Evolutionary conservation across 1,139 yeast genomes (phyloP), one percentile per base, ranked within the genome.

Genomic region (Suhomyces anneliseae): DNA sequence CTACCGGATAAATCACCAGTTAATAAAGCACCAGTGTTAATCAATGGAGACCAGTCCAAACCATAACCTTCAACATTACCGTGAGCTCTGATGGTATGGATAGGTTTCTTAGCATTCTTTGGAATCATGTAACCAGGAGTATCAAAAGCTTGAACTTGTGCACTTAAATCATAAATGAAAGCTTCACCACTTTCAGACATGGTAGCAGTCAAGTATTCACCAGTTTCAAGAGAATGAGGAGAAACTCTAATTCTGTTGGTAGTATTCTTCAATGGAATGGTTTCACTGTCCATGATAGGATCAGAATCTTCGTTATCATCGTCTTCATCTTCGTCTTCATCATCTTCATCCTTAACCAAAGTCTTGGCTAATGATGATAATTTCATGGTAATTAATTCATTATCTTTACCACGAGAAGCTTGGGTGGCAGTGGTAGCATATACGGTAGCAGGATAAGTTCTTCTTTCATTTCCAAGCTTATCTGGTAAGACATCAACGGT

Each of bases 21-120:
- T 51, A 93, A 74, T 51, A 93, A 72, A 3, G 93, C 81, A 27
- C 98, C 98, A 8, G 90, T 82, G 53, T 78, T 79, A 53, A 85
- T 79, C 53, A 86, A 70, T 33, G 97, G 96, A 3, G 97, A 89
- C 99, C 99, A 93, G 68, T 92, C 99, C 45, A 95, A 68, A 19
- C 97, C 99, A 62, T 90, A 93, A 29, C 99, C 99, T 72, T 93
- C 99, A 15, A 89, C 96, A 58, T 86, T 85, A n/a, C 97, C 97
- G 64, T 93, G 99, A 54, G 74, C 79, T 60, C 82, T 80, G 51
- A 95, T 76, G n/a, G 96, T 90, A 68, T 92, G 93, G 14, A 83
- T 63, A 14, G 99, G 97, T 63, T 85, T 81, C 64, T 87, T 90
- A 54, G 85, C 79, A 29, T 77, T 69, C 66, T 90, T 90, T 42